Evolutionary conservation across 768 basidiomycete species (phyloP).

Genomic region (Mycena kentingensis): DNA sequence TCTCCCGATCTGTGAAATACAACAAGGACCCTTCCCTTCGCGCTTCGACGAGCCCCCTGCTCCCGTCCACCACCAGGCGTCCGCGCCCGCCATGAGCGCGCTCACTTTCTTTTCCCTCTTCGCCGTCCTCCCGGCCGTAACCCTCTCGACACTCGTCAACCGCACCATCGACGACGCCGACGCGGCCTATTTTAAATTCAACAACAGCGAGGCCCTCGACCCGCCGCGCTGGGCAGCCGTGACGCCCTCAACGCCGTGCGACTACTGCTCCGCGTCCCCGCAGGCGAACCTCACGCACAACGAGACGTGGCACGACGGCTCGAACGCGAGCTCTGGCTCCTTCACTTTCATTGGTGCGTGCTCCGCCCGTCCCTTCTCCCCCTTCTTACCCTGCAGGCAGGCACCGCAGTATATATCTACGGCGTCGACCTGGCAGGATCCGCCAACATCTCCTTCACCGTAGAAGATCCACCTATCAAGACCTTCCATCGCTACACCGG

Average conservation of each 20-base stretch:
- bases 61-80: too few relatives aligned
- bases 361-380: not conserved
- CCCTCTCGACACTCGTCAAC: conserved; percentile 3
- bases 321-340: not conserved
- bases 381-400: not conserved
- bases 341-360: not conserved
- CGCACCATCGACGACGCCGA: conserved; percentile 11
- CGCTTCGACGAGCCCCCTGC: too few relatives aligned
- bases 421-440: not conserved
- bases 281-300: not conserved
- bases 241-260: not conserved
- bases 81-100: too few relatives aligned
- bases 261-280: conserved; percentile 12
- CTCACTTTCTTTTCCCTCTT: too few relatives aligned
- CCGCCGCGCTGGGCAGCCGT: conserved; percentile 1
- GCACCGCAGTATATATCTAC: not conserved
- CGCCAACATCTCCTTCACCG: not conserved
- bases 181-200: not conserved
- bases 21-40: too few relatives aligned
- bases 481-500: not conserved
- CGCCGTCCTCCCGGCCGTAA: too few relatives aligned
- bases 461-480: not conserved
- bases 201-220: too few relatives aligned
- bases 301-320: conserved; percentile 7
- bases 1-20: too few relatives aligned